Base-by-base conservation (phyloP, 2,329 filamentous ascomycete species). In the Xylariaceae sp. region DNA sequence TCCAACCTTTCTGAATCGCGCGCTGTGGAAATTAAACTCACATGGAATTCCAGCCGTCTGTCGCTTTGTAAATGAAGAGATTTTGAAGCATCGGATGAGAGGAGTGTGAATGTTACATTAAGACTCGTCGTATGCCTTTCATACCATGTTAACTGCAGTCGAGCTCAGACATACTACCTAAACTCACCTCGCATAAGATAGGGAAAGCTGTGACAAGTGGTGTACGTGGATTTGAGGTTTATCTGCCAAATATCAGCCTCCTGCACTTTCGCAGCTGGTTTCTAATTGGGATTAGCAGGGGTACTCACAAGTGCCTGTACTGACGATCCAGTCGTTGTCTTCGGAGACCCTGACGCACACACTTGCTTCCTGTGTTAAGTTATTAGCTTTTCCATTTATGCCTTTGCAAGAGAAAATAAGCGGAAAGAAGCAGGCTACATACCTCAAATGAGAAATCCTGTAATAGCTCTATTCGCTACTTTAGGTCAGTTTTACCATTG, bases 261-360 rank as follows among this genome's bases (percentile, higher is more conserved):
- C 7, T n/a, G n/a, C n/a, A n/a, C n/a, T n/a, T n/a, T n/a, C n/a
- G n/a, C n/a, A n/a, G 21, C 21, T 4, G 16, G 15, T 13, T 10
- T 6, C 37, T 20, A 20, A 23, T 6, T n/a, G 23, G 10, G 21
- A 16, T 10, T 10, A 26, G 24, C 23, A n/a, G 36, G 7, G 30
- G 84, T 70, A 57, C 59, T 32, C 60, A 67, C 62, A 87, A 48
- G 84, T 87, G 77, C 91, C 92, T 46, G 92, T 95, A 67, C 90
- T 95, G 90, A 97, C 94, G 33, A 94, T 85, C 92, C 94, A 99
- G 70, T 97, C 88, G 42, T 93, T 93, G 82, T 99, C 94, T 53
- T 96, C 92, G 65, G 91, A 96, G 18, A 59, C 84, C 43, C 91
- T 84, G 59, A 99, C 85, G 70, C 93, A 97, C 63, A 87, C 85